Base-by-base conservation (phyloP, 192 early-diverging fungal genomes). In the Podila clonocystis region DNA sequence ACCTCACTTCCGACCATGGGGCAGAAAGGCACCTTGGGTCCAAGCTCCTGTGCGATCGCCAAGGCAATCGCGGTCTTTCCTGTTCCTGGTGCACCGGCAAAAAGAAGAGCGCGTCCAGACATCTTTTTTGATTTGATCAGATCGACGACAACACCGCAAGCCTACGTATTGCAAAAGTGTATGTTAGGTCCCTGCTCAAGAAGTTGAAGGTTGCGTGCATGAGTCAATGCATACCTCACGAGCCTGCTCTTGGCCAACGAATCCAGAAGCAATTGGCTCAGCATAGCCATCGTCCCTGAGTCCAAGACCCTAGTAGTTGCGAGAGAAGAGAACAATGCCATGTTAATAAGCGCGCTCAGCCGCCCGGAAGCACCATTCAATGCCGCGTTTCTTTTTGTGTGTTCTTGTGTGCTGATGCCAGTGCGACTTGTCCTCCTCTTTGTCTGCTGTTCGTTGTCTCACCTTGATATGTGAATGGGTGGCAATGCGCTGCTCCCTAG, bases 1-100 rank as follows among this genome's bases (percentile, higher is more conserved):
- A 98, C 98, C 82, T 99, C 97, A 84, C 93, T 95, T 50, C 98
- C 98, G 12, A 98, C 96, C 95, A 98, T 98, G 49, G 97, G 98
- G 70, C 97, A 97, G 84, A 99, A 99, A 26, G 98, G 98, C n/a
- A 99, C 98, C 70, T 98, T 97, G 50, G 95, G 90, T 4, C 98
- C 98, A 52, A 99, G 91, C 73, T 99, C 98, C 82, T 98, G 97
- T 34, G 97, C 92, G 67, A 98, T 91, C 1, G 98, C 97, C 55
- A 98, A 91, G 0, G 98, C 98, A 63, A 99, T 91, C 4, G 98
- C 98, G 0, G 97, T 99, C 87, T 99, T 99, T 66, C 98, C 98
- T 15, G 97, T 98, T 62, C 97, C 97, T 26, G 98, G 96, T 12
- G 96, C 96, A 33, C 98, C 98, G 34, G 98, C 95, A 52, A 99